phyloP scores from a whole-genome alignment of 208 protist species.

The Crithidia sp. region DNA sequence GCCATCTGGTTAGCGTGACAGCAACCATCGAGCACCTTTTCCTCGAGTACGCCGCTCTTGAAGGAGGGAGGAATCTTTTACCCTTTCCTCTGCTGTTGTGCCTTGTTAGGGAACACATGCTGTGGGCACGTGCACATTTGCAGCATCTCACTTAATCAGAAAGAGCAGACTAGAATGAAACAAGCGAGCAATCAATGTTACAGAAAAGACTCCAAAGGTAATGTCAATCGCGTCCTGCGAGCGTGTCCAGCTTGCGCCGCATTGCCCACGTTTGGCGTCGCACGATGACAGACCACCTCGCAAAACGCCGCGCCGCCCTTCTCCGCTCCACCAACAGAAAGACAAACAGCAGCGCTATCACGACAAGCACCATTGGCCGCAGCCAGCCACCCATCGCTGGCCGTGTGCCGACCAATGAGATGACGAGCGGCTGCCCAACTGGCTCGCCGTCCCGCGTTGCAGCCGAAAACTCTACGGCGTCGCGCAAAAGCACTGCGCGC shows the following conservation, averaged over 20 bases:
- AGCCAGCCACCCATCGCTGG: not conserved
- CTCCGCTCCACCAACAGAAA: not conserved
- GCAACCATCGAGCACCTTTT: no score
- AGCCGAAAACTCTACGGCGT: constrained; percentile 4
- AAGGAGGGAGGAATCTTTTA: no score
- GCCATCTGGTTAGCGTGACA: no score
- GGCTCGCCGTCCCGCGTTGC: not conserved
- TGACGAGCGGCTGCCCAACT: not conserved
- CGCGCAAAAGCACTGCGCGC: not conserved
- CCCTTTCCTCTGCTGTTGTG: no score
- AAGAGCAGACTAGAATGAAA: constrained; percentile 2
- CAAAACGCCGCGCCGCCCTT: not conserved
- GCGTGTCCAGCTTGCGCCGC: not conserved
- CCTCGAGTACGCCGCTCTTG: no score
- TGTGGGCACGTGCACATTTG: no score
- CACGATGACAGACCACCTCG: not conserved
- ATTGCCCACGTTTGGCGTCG: not conserved
- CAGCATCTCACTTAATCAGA: no score
- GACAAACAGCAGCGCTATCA: not conserved
- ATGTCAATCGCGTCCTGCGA: no score
- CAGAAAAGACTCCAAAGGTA: no score
- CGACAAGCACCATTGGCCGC: not conserved
- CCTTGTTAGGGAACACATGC: no score
- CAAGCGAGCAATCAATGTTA: no score
- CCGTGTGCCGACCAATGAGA: not conserved